phyloP scores from a whole-genome alignment of 2,329 filamentous ascomycete genomes.

The Hymenoscyphus infarciens region DNA sequence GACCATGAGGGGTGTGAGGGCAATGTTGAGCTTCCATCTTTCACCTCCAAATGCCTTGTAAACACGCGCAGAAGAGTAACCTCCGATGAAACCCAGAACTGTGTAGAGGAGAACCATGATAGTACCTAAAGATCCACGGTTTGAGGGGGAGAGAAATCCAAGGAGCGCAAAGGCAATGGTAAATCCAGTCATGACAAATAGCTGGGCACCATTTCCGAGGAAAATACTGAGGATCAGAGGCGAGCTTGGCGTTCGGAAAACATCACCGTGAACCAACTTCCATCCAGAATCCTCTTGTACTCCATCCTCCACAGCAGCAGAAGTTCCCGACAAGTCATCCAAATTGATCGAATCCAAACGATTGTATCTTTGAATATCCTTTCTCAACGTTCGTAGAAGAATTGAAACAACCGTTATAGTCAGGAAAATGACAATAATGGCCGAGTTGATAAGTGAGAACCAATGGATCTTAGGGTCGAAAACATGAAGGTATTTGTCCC shows the following conservation, averaged over 20 bases:
- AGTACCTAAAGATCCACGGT: constrained; percentile 88
- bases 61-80: constrained; percentile 82
- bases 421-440: constrained; percentile 89
- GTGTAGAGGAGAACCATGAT: constrained; percentile 94
- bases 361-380: constrained; percentile 97
- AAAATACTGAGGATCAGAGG: constrained; percentile 83
- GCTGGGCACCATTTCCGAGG: constrained; percentile 88
- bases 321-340: constrained; percentile 80
- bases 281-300: constrained; percentile 97
- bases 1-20: constrained; percentile 78
- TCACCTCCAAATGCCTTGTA: constrained; percentile 95
- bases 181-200: constrained; percentile 95
- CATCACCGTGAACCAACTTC: constrained; percentile 97
- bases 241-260: constrained; percentile 83
- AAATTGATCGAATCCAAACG: constrained; percentile 85
- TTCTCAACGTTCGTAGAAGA: constrained; percentile 79
- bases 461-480: constrained; percentile 98
- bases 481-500: constrained; percentile 98
- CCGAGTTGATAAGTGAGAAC: constrained; percentile 96
- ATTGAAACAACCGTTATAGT: constrained; percentile 92
- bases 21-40: constrained; percentile 91
- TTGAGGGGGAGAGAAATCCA: constrained; percentile 92
- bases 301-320: constrained; percentile 76
- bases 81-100: constrained; percentile 85
- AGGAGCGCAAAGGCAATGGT: constrained; percentile 92